Evolutionary conservation across 768 basidiomycete genomes (phyloP).

Genomic region (Xerocomus brunneocitrinus): DNA sequence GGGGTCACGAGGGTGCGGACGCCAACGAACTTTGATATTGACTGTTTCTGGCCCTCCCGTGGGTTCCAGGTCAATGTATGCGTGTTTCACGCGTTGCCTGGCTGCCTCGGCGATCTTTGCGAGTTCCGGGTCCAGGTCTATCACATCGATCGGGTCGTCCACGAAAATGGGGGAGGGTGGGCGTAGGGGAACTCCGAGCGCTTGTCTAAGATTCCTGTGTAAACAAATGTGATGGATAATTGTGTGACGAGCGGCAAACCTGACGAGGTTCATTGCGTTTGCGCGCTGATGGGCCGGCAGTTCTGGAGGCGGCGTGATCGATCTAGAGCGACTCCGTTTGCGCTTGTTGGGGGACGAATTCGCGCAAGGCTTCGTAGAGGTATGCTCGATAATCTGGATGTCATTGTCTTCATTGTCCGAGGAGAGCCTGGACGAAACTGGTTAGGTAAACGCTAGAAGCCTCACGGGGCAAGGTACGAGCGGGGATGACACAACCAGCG

Average conservation of each 20-base stretch:
- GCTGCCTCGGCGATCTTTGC: conserved; percentile 47
- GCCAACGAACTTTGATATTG: conserved; percentile 57
- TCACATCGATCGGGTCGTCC: conserved; percentile 46
- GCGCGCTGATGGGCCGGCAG: conserved; percentile 51
- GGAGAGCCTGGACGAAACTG: conserved; percentile 26
- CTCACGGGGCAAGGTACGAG: conserved; percentile 6
- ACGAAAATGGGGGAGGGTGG: conserved; percentile 44
- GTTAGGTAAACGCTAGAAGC: conserved; percentile 13
- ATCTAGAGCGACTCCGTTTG: conserved; percentile 57
- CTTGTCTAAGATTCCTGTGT: conserved; percentile 35
- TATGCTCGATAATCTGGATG: conserved; percentile 38
- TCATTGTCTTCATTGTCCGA: conserved; percentile 46
- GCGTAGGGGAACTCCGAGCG: conserved; percentile 40
- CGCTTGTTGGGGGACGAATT: conserved; percentile 36
- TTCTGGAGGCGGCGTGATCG: conserved; percentile 72
- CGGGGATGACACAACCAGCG: neutral
- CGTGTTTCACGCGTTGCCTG: conserved; percentile 26
- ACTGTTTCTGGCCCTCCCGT: conserved; percentile 38
- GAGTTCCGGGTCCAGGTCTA: conserved; percentile 59
- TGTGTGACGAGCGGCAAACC: conserved; percentile 37
- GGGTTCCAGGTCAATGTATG: conserved; percentile 20
- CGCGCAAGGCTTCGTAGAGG: conserved; percentile 11
- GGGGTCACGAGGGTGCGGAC: conserved; percentile 54
- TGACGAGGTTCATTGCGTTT: conserved; percentile 54
- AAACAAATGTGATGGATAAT: neutral